phyloP scores from a whole-genome alignment of 176 grass and related monocot genomes.

The Thalia dealbata region DNA sequence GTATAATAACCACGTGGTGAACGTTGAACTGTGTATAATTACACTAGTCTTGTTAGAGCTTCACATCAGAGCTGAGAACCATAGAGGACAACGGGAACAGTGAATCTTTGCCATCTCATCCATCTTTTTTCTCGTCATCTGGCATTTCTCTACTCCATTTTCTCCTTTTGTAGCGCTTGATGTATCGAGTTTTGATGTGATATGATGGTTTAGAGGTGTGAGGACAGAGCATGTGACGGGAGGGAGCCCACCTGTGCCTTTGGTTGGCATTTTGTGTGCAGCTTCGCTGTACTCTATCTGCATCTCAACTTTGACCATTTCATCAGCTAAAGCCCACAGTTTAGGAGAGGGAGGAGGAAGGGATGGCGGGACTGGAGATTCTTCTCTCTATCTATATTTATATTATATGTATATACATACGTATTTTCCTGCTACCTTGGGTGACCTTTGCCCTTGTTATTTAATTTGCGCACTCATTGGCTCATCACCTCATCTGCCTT shows the following conservation, averaged over 20 bases:
- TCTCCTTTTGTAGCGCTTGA: background rate
- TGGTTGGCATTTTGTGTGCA: slow-evolving; percentile 1
- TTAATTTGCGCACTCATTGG: background rate
- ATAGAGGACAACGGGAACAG: background rate
- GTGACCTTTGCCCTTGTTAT: background rate
- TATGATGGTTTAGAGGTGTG: background rate
- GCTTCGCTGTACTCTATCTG: background rate
- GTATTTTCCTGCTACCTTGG: background rate
- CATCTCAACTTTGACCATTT: background rate
- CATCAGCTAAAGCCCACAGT: background rate
- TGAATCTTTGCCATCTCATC: background rate
- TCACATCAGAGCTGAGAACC: background rate
- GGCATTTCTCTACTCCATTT: background rate
- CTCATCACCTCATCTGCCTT: background rate
- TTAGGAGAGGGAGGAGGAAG: background rate
- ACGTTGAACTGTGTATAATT: background rate
- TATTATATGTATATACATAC: background rate
- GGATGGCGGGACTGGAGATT: background rate
- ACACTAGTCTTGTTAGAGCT: background rate
- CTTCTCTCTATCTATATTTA: too few species aligned
- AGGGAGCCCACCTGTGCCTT: background rate
- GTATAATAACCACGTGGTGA: too few species aligned
- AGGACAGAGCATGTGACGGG: background rate
- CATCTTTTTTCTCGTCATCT: background rate
- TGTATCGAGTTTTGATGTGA: background rate